These are phyloP conservation scores for Zea mays DNA, from an alignment of 176 grass and related monocot genomes.

Conservation along the genomic window Zm-B73-REFERENCE-NAM-5.0 NC_050100.1:196774501-196775000, in stretches of 20 bases:
- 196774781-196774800: slow-evolving; percentile 31
- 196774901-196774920: neutral
- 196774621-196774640: neutral
- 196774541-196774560: slow-evolving; percentile 1
- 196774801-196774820: neutral
- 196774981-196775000: slow-evolving; percentile 40
- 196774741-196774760: slow-evolving; percentile 8
- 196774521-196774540: neutral
- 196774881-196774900: neutral
- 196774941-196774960: neutral
- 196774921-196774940: slow-evolving; percentile 25
- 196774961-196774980: slow-evolving; percentile 6
- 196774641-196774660: slow-evolving; percentile 45
- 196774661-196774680: slow-evolving; percentile 32
- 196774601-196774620: slow-evolving; percentile 42
- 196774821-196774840: slow-evolving; percentile 12
- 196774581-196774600: slow-evolving; percentile 38
- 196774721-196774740: slow-evolving; percentile 38
- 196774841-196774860: neutral
- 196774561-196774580: slow-evolving; percentile 15
- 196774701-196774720: neutral
- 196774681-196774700: slow-evolving; percentile 15
- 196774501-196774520: neutral
- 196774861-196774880: neutral
- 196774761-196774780: slow-evolving; percentile 19